Base-by-base conservation (phyloP, 257 asterid genomes). In the Catharanthus roseus region DNA sequence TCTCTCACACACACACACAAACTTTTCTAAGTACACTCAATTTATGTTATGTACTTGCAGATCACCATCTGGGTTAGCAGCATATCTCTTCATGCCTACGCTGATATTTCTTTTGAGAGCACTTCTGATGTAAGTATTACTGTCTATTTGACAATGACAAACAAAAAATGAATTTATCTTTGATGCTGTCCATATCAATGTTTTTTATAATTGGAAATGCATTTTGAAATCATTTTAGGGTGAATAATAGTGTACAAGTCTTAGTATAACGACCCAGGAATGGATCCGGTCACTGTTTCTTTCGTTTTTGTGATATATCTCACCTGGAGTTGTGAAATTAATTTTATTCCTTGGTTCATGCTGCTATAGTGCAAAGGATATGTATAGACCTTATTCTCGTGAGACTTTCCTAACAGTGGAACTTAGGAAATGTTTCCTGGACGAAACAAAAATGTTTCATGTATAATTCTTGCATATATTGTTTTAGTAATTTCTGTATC, bases 1-100 rank as follows among this genome's bases (percentile, higher is more conserved):
- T 42, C 47, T 7, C 47, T 7, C 47, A 3, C 10, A n/a, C n/a
- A n/a, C n/a, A n/a, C n/a, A n/a, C n/a, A n/a, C n/a, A n/a, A n/a
- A n/a, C n/a, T n/a, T n/a, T n/a, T n/a, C n/a, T 53, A 36, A 23
- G 57, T 74, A 41, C 77, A 67, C 83, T 70, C 56, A 73, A 34
- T 68, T 81, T 68, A 13, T 66, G 11, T 65, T 67, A 29, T 57
- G 66, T 47, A 76, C 58, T 36, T 88, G 90, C 96, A 95, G 95
- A 83, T 95, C 70, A 86, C 84, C 26, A 74, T 91, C 66, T 95
- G 96, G 99, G 79, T 95, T 68, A 95, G 95, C 87, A 83, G 90
- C 79, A 75, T 89, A 75, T 84, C 97, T 31, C 87, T 91, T 75
- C 96, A 82, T 80, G 90, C 96, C 18, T 83, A 85, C 81, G 96